These are phyloP conservation scores for Fusarium veterinarium DNA, from an alignment of 2,329 filamentous ascomycete species.

Conservation along the genomic window DNA sequence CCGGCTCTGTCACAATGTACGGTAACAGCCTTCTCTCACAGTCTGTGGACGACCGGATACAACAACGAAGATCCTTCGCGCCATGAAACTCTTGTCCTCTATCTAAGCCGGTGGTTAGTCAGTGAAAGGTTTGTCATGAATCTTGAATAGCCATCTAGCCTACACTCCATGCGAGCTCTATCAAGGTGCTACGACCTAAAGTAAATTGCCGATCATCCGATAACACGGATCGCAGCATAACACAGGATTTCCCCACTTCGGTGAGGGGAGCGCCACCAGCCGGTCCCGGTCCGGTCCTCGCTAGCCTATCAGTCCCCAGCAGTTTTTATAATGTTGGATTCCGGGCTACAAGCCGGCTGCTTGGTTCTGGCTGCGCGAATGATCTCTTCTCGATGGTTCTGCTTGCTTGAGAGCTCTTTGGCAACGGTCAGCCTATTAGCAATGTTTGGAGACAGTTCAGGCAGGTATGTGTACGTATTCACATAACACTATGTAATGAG, in stretches of 20 bases:
- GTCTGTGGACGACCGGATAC: neutral
- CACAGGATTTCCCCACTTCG: neutral
- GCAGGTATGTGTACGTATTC: neutral
- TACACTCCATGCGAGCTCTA: rapidly evolving
- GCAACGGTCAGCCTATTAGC: neutral
- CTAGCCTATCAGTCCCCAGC: neutral
- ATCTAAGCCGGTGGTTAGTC: neutral
- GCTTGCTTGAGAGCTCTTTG: neutral
- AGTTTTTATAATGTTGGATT: too few species aligned
- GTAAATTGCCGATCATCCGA: neutral
- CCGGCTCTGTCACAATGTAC: neutral
- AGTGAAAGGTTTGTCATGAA: neutral
- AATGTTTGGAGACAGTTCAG: neutral
- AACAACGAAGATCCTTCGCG: too few species aligned
- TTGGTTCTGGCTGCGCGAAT: neutral
- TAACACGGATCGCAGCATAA: neutral
- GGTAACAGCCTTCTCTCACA: neutral
- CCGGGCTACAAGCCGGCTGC: neutral
- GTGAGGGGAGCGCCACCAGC: neutral
- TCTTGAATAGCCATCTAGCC: rapidly evolving
- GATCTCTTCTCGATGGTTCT: neutral
- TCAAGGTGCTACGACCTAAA: neutral
- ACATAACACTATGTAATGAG: neutral
- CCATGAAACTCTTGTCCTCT: neutral
- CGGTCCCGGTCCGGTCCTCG: neutral